These are phyloP conservation scores for Alternaria panax DNA, from an alignment of 2,329 filamentous ascomycete genomes.

Conservation along the genomic window DNA sequence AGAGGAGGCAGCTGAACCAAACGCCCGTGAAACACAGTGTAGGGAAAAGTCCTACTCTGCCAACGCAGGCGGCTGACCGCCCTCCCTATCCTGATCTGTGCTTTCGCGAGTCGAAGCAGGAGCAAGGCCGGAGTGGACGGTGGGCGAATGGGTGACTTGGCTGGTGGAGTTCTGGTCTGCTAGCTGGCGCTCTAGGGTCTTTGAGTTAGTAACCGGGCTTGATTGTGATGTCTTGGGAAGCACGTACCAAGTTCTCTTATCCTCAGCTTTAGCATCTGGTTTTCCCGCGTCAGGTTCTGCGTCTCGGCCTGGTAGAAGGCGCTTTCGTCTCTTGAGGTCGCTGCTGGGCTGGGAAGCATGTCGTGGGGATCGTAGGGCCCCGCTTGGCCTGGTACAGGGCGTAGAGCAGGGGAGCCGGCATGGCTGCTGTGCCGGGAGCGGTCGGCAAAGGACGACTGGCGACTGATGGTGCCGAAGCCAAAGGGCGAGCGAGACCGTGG, in stretches of 20 bases:
- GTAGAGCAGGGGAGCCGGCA: conserved; percentile 56
- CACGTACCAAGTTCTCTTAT: conserved; percentile 73
- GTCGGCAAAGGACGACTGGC: conserved; percentile 53
- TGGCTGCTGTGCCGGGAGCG: conserved; percentile 51
- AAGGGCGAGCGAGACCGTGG: conserved; percentile 49
- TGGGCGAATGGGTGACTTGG: conserved; percentile 42
- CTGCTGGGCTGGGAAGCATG: conserved; percentile 61
- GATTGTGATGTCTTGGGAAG: neutral
- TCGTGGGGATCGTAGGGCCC: conserved; percentile 63
- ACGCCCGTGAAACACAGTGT: conserved; percentile 1
- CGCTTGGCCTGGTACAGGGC: conserved; percentile 59
- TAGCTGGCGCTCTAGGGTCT: conserved; percentile 45
- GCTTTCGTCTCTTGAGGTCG: conserved; percentile 67
- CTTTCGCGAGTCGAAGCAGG: conserved; percentile 27
- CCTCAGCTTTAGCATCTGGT: conserved; percentile 80
- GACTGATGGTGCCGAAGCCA: conserved; percentile 48
- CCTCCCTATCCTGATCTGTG: conserved; percentile 9
- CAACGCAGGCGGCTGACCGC: conserved; percentile 5
- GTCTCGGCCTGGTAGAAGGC: conserved; percentile 85
- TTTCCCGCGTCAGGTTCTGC: conserved; percentile 77
- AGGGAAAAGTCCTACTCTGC: conserved; percentile 6
- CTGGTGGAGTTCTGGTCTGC: conserved; percentile 42
- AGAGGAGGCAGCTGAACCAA: conserved; percentile 2
- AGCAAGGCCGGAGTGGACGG: conserved; percentile 36
- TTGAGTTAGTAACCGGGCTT: conserved; percentile 4